Base-by-base conservation (phyloP, 305 asterid genomes). In the Ajuga reptans region DNA sequence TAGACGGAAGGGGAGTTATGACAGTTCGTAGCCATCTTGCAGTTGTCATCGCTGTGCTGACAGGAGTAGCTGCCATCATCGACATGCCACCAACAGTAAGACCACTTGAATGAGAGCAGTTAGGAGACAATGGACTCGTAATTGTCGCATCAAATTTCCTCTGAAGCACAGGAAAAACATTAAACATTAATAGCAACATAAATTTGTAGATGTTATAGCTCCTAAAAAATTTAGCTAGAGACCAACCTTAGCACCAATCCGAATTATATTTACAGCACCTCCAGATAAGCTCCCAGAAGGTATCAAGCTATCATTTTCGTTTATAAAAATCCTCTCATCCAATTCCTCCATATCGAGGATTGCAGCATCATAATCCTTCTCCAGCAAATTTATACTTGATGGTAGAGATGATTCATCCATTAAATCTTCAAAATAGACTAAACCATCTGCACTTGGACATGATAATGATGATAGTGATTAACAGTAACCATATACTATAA, bases 1-100 rank as follows among this genome's bases (percentile, higher is more conserved):
- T 87, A 53, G 96, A 79, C 50, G 90, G 89, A 75, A 94, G 88
- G 51, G 96, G 99, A 78, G 91, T 87, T 68, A 94, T 79, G 80
- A 94, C 84, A n/a, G 96, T 83, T 27, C 98, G 77, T 63, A 94
- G 81, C 99, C 99, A 94, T 84, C 85, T 88, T 52, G 96, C 98
- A 52, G 99, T 94, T 39, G 96, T 91, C 98, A 94, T 91, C 27
- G 98, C 96, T 17, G 95, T 94, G 91, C 95, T 91, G 72, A 93
- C 97, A 37, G 99, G 99, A 71, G 96, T 91, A 65, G 97, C 93
- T 15, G 82, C 80, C 70, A 83, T 75, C 82, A 80, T 86, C 70
- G 83, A 78, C 79, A 77, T 73, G 72, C 87, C 85, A 79, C 82
- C 75, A 66, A 63, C 54, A 52, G 81, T 64, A 41, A 76, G 61